Base-by-base conservation (phyloP, 108 stramenopile genomes). In the Cylindrotheca closterium region DNA sequence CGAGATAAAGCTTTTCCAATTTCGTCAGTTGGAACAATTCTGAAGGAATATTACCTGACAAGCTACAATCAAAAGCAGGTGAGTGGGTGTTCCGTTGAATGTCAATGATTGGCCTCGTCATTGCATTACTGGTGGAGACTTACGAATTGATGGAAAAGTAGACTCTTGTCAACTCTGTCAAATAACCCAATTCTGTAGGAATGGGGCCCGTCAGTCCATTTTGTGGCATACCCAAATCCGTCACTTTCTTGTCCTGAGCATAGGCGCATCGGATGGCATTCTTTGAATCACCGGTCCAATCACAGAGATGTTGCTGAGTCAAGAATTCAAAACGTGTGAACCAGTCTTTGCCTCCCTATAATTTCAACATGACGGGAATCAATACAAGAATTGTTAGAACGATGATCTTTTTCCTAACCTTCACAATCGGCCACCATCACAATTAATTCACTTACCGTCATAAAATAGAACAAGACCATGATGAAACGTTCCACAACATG, bases 1-100 rank as follows among this genome's bases (percentile, higher is more conserved):
- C 78, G 7, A 84, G 27, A 49, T 66, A 76, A 19, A 84, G 42
- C 5, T 70, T 26, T 27, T 74, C 47, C 34, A 86, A 51, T 17
- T 67, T 72, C 19, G 34, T 56, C 15, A 87, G 58, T 2, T 67
- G 30, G 24, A 71, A 78, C 1, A 87, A 47, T 34, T 75, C 69
- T 22, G 49, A 23, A 0, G 82, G 80, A 32, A 87, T 55, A 1
- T 31, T 30, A 0, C 82, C 85, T 10, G 42, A 42, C 10, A 87
- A n/a, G n/a, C n/a, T n/a, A n/a, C n/a, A n/a, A n/a, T n/a, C n/a
- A n/a, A n/a, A n/a, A n/a, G n/a, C n/a, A n/a, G n/a, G n/a, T n/a
- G n/a, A n/a, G n/a, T n/a, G n/a, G n/a, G n/a, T n/a, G n/a, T n/a
- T n/a, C n/a, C n/a, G n/a, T n/a, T n/a, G n/a, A n/a, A n/a, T n/a